Base-by-base conservation (phyloP, 768 basidiomycete species). In the Pulveroboletus sp. region DNA sequence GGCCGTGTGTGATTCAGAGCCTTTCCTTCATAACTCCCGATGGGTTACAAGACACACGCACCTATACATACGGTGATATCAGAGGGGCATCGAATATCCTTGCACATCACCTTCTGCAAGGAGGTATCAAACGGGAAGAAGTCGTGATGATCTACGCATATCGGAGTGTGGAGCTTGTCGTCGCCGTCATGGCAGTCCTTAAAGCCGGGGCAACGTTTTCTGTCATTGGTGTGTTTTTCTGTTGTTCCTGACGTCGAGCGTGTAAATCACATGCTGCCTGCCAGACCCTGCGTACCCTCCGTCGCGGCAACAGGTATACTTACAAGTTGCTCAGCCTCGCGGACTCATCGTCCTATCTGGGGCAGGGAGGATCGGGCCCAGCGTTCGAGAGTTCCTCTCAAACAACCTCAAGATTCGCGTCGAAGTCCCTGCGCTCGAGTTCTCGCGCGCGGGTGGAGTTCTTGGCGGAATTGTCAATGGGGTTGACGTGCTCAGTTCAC, bases 131-230 rank as follows among this genome's bases (percentile, higher is more conserved):
- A 67, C 76, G 91, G 31, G 95, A 94, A 62, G 96, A 99, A 56
- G 93, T 98, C 17, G 93, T 98, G 46, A 97, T 95, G 86, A 87
- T 99, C 17, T 99, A 98, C 63, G 95, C 95, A 2, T 85, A 96
- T 61, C 82, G 96, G 31, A 92, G 90, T 57, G 93, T 97, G 41
- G 95, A 99, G 67, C 84, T 99, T 46, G 90, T 96, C 2, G 89
- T 98, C 3, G 94, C 95, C 6, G 93, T 98, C 8, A 90, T 99
- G 86, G 96, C 91, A 21, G 84, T 94, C 32, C 77, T 98, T 55
- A 97, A 97, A 71, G 91, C 89, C 3, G 96, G 96, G 26, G 95
- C 90, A 1, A 93, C 90, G 4, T 97, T 99, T 72, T 94, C 90
- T 40, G 96, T 99, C 52, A 95, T 98, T 40, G 94, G 93, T 94